Evolutionary conservation across 2,329 filamentous ascomycete genomes (phyloP).

Genomic region (Fusarium setosum): DNA sequence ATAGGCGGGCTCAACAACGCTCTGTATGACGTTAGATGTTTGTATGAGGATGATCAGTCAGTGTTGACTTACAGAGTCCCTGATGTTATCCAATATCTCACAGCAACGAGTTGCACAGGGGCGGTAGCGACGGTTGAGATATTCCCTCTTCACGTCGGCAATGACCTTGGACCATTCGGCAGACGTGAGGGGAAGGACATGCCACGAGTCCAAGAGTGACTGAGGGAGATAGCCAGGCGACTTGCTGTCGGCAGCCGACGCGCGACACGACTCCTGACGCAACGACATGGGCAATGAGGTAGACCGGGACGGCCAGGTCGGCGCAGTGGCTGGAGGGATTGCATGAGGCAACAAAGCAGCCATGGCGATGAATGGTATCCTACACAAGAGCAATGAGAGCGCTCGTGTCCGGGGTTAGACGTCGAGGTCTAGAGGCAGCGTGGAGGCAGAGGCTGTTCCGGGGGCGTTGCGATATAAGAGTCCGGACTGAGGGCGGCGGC

Average conservation of each 20-base stretch:
- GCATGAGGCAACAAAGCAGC: conserved; percentile 32
- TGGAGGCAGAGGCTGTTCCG: conserved; percentile 24
- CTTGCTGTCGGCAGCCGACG: conserved; percentile 8
- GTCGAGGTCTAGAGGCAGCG: conserved; percentile 14
- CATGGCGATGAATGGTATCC: conserved; percentile 20
- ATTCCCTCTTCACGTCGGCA: conserved; percentile 65
- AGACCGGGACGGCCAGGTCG: conserved; percentile 20
- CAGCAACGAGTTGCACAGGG: conserved; percentile 64
- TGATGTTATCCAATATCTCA: conserved; percentile 63
- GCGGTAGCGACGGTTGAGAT: conserved; percentile 61
- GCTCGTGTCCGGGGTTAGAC: conserved; percentile 11
- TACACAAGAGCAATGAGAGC: background rate
- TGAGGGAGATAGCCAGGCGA: conserved; percentile 26
- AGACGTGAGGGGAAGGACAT: conserved; percentile 55
- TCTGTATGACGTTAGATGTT: conserved; percentile 38
- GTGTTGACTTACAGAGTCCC: conserved; percentile 53
- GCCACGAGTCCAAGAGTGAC: conserved; percentile 33
- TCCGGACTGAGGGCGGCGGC: conserved; percentile 33
- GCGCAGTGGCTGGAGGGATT: conserved; percentile 24
- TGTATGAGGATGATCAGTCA: background rate
- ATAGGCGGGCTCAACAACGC: conserved; percentile 62
- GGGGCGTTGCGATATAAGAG: conserved; percentile 39
- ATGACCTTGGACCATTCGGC: conserved; percentile 64
- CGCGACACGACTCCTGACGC: conserved; percentile 21
- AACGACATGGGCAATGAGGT: conserved; percentile 28